phyloP scores from a whole-genome alignment of 805 yeast genomes.

The Starmerella etchellsii region DNA sequence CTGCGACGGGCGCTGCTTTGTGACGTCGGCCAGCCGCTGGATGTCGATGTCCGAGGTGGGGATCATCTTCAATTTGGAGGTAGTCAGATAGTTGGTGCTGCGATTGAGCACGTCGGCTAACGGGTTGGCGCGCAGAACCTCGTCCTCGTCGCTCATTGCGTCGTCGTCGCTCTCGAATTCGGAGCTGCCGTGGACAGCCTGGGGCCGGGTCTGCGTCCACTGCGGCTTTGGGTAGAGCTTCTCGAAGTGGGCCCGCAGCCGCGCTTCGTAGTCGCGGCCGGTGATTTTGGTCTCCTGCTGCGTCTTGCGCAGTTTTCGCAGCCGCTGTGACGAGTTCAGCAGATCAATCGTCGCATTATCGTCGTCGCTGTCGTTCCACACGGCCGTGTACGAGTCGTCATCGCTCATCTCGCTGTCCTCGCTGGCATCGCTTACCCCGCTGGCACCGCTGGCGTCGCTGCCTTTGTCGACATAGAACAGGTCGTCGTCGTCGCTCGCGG shows the following conservation, averaged over 20 bases:
- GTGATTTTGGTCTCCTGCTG: slow-evolving; percentile 40
- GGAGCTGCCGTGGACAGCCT: slow-evolving; percentile 13
- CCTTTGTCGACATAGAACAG: slow-evolving; percentile 43
- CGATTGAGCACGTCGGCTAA: slow-evolving; percentile 25
- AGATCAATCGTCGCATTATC: slow-evolving; percentile 56
- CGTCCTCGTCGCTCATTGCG: slow-evolving; percentile 2
- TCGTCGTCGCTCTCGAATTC: slow-evolving; percentile 20
- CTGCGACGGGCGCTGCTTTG: slow-evolving; percentile 49
- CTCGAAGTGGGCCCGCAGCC: slow-evolving; percentile 60
- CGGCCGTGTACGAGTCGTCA: slow-evolving; percentile 22
- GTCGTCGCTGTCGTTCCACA: slow-evolving; percentile 87
- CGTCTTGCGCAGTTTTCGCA: slow-evolving; percentile 57
- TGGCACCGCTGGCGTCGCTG: slow-evolving; percentile 28
- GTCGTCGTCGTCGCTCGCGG: slow-evolving; percentile 35
- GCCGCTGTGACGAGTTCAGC: slow-evolving; percentile 40
- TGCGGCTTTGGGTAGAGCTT: slow-evolving; percentile 69
- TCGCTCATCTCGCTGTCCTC: slow-evolving; percentile 28
- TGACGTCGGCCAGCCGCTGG: slow-evolving; percentile 77
- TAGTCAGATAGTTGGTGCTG: slow-evolving; percentile 22
- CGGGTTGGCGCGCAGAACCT: slow-evolving; percentile 22
- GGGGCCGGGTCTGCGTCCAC: slow-evolving; percentile 47
- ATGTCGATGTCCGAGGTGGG: slow-evolving; percentile 64
- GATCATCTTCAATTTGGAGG: slow-evolving; percentile 35
- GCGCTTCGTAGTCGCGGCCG: slow-evolving; percentile 47
- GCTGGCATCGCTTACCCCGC: slow-evolving; percentile 23